Evolutionary conservation across 2,329 filamentous ascomycete genomes (phyloP), one percentile per base, ranked within the genome.

Genomic region (Talaromyces marneffei): DNA sequence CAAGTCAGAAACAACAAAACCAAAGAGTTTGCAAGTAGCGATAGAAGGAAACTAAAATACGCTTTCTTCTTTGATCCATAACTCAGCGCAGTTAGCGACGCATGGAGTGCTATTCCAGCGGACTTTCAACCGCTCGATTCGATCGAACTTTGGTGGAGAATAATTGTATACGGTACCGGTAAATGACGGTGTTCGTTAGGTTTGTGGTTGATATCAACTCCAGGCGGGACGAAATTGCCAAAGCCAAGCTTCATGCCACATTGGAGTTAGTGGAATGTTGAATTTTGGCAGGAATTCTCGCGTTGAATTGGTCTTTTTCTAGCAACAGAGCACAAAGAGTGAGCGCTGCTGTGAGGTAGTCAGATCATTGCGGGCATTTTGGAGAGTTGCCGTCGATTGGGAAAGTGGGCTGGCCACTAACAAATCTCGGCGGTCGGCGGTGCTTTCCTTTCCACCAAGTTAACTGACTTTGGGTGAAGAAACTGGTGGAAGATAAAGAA

Each of bases 51-150:
- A 18, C n/a, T 18, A 46, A 27, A 73, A 65, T 77, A 81, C 79
- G 77, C 75, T 81, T 81, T 69, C 77, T 75, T 70, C 74, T 75
- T 68, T 77, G 78, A 69, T 81, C 79, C 79, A 81, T 81, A 66
- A 48, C 62, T 62, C 44, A 42, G 48, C 39, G 16, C 48, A 70
- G 66, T 66, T 64, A 68, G 60, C 63, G 62, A 67, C 50, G 57
- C 64, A 61, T 61, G 60, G 56, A 39, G 46, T 57, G 61, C 37
- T 27, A 6, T 58, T 2, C 20, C 42, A 35, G 59, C 48, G 48
- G 60, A 40, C 4, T 42, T 62, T n/a, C 20, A 9, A 50, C 53
- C 57, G 40, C 64, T 65, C 29, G 2, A 23, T 35, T 5, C 4
- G 12, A 23, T 60, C 12, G 23, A 10, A 46, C 8, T 50, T 16